Base-by-base conservation (phyloP, 371 early-diverging fungal species). In the Mucor plumbeus region DNA sequence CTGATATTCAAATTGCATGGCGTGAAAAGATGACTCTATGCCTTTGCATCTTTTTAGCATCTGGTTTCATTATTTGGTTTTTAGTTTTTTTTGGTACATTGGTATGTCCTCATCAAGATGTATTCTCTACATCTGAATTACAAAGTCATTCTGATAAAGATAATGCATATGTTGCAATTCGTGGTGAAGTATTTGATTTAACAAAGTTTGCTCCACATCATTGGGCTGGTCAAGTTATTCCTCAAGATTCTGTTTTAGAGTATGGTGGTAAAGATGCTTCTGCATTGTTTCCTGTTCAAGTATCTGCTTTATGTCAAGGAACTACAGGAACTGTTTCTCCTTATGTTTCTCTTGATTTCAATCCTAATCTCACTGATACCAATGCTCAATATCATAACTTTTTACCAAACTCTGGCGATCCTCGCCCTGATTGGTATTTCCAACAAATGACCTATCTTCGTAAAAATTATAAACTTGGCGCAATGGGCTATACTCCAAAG, bases 1-100 rank as follows among this genome's bases (percentile, higher is more conserved):
- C 76, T 34, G 97, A 98, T 76, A 88, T 94, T 66, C 91, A 91
- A 44, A 88, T 95, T 76, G 94, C 94, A 0, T 94, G 94, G 94
- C 75, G 92, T 35, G 94, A 94, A 77, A 92, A 94, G 71, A 77
- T 94, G 39, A 85, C 94, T 0, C 78, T 94, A 7, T 96, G 95
- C 75, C 85, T 89, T 54, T 60, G 90, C 41, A 85, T 94, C 39
- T 89, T 93, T 66, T 68, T 91, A 17, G 66, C 72, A 72, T 94
- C 71, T 10, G 74, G 70, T 4, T 72, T 73, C 53, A 74, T 82
- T 61, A 74, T 77, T 10, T 69, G 79, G 68, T 79, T 77, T 75
- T 93, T 98, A 67, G 87, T 93, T 3, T 90, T 93, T 17, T 85
- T 96, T 34, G 94, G 97, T 8, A 75, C 86, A 43, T 72, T 96